Evolutionary conservation across 108 stramenopile species (phyloP), one percentile per base, ranked within the genome.

Genomic region (Pseudonitzschia multistriata): DNA sequence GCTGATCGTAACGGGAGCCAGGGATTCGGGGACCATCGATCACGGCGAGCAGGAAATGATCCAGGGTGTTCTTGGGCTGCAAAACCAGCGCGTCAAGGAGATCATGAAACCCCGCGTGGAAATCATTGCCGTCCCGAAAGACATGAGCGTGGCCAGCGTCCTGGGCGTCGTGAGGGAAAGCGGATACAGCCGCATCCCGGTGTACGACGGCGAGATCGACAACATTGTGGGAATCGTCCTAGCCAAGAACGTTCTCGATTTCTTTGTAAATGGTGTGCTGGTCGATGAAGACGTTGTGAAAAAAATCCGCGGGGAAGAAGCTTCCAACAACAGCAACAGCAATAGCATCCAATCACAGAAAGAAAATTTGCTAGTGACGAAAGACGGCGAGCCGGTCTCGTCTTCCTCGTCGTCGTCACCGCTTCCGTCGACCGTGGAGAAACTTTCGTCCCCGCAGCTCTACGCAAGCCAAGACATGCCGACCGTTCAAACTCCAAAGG

Each of bases 121-220:
- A 68, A 90, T 98, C 15, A 82, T 93, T 36, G 98, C 96, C 11
- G 88, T 97, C 14, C 93, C 90, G 2, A 67, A 71, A n/a, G 83
- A 82, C 48, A 89, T 90, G 83, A 81, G 82, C 19, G 90, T 97
- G 35, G 92, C 87, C 30, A 83, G 87, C 59, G 92, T 98, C 2
- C 73, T 96, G 64, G 89, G 85, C 24, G 80, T 91, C 30, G 87
- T 95, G 31, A 62, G 90, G 14, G 91, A 89, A 73, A 85, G 82
- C 71, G 94, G 92, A 28, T 95, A 95, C 74, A 89, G 88, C 71
- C 91, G 98, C 48, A 96, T 97, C 50, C 97, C 98, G 0, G 98
- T 98, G 7, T 98, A 95, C 79, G 89, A 92, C 71, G 98, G 96
- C 2, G 98, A 97, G 76, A 97, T 98, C 66, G 98, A 98, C 72